Percentiles rank a stretch among this genome's conserved stretches.
phyloP scores from a whole-genome alignment of 805 yeast species.

The Ogataea minuta region DNA sequence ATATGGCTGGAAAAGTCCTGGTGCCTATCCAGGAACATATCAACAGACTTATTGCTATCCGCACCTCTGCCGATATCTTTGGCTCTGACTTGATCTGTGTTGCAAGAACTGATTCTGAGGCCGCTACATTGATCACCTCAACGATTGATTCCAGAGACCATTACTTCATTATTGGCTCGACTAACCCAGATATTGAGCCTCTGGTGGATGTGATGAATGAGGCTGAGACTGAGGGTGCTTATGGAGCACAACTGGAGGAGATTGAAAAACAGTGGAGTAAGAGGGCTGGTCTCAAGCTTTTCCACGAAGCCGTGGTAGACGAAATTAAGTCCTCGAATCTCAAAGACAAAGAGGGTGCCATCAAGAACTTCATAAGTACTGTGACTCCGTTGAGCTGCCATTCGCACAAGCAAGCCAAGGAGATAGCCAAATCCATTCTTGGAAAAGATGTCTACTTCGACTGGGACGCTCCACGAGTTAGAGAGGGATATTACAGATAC shows the following conservation, averaged over 20 bases:
- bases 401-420: conserved; percentile 77
- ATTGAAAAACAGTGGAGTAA: conserved; percentile 81
- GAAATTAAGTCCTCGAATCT: conserved; percentile 61
- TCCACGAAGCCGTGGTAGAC: conserved; percentile 88
- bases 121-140: conserved; percentile 91
- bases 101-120: conserved; percentile 97
- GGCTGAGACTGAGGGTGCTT: conserved; percentile 74
- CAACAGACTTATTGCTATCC: conserved; percentile 87
- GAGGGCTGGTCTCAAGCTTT: conserved; percentile 81
- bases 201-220: conserved; percentile 74
- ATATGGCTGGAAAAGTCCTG: conserved; percentile 97
- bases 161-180: conserved; percentile 84
- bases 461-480: conserved; percentile 93
- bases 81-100: conserved; percentile 83
- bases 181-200: conserved; percentile 77
- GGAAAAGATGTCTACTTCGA: conserved; percentile 85
- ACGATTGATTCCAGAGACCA: conserved; percentile 95
- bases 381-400: conserved; percentile 74
- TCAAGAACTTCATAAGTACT: conserved; percentile 60
- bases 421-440: conserved; percentile 67
- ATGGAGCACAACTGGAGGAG: conserved; percentile 65
- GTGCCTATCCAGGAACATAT: conserved; percentile 98
- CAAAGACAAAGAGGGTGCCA: conserved; percentile 59
- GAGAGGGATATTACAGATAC: conserved; percentile 97
- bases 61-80: conserved; percentile 92